Evolutionary conservation across 192 early-diverging fungal genomes (phyloP).

Genomic region (Linnemannia schmuckeri): DNA sequence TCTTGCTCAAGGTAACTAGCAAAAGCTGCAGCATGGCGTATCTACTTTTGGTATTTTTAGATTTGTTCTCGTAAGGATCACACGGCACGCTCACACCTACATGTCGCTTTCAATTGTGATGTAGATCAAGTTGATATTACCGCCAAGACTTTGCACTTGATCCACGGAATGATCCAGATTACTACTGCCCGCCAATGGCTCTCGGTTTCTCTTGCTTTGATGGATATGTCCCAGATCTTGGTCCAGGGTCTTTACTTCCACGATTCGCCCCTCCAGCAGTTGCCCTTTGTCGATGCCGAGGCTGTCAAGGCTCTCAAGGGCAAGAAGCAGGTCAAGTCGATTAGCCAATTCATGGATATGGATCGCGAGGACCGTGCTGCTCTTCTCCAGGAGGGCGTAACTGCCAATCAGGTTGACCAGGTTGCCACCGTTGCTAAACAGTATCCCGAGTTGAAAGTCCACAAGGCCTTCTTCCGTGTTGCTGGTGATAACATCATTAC

Average conservation of each 20-base stretch:
- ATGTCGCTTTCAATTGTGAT: conserved; percentile 19
- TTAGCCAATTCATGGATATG: conserved; percentile 78
- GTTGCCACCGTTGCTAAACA: conserved; percentile 79
- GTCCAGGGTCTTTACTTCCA: conserved; percentile 88
- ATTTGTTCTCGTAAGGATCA: background rate
- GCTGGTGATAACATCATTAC: conserved; percentile 84
- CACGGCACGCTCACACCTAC: background rate
- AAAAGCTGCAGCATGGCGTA: background rate
- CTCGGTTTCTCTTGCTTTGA: conserved; percentile 70
- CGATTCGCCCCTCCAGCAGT: conserved; percentile 86
- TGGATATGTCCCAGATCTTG: conserved; percentile 91
- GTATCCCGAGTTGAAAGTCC: conserved; percentile 83
- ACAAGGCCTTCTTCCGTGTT: conserved; percentile 83
- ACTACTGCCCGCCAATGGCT: conserved; percentile 90
- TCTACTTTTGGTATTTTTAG: conserved; percentile 11
- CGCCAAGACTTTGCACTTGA: conserved; percentile 77
- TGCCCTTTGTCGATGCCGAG: conserved; percentile 84
- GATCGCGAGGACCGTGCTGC: conserved; percentile 69
- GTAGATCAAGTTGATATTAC: conserved; percentile 81
- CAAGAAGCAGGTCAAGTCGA: conserved; percentile 75
- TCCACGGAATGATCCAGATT: conserved; percentile 92
- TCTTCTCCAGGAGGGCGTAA: conserved; percentile 66
- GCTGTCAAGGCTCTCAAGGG: conserved; percentile 72
- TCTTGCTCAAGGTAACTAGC: conserved; percentile 49
- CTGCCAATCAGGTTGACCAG: conserved; percentile 76